These are phyloP conservation scores for Coleophoma crateriformis DNA, from an alignment of 2,329 filamentous ascomycete genomes.

Conservation along the genomic window DNA sequence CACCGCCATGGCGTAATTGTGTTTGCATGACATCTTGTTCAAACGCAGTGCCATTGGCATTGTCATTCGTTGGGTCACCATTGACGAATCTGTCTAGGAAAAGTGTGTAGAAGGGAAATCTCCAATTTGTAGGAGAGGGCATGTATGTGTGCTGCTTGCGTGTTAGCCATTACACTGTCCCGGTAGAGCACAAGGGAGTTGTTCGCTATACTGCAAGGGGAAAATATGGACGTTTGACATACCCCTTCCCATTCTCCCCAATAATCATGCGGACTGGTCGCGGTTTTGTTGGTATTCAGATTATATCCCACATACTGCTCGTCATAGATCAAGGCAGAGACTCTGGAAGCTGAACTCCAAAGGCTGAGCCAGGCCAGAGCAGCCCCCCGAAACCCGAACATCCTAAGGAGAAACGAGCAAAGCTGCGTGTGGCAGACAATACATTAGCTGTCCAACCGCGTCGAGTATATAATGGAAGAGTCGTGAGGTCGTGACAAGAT, in stretches of 20 bases:
- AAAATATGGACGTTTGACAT: neutral
- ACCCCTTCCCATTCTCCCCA: slow-evolving; percentile 41
- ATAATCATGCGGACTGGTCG: slow-evolving; percentile 35
- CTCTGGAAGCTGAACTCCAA: neutral
- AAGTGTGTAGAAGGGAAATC: slow-evolving; percentile 59
- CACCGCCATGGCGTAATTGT: slow-evolving; percentile 58
- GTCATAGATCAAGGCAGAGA: slow-evolving; percentile 2
- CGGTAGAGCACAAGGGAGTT: neutral
- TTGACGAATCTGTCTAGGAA: slow-evolving; percentile 60
- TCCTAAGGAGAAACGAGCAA: neutral
- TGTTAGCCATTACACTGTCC: no score
- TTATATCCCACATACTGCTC: slow-evolving; percentile 41
- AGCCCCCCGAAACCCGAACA: neutral
- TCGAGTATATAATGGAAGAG: neutral
- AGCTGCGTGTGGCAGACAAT: neutral
- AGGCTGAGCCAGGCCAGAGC: neutral
- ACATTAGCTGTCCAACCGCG: neutral
- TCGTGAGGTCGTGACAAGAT: neutral
- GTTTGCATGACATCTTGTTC: slow-evolving; percentile 53
- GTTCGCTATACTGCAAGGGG: neutral
- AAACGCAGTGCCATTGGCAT: slow-evolving; percentile 52
- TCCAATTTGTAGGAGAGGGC: slow-evolving; percentile 55
- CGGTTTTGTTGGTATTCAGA: slow-evolving; percentile 45
- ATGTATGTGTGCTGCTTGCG: slow-evolving; percentile 38
- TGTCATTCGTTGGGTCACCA: slow-evolving; percentile 57